These are phyloP conservation scores for Priceomyces haplophilus DNA, from an alignment of 805 yeast species.

Conservation along the genomic window DNA sequence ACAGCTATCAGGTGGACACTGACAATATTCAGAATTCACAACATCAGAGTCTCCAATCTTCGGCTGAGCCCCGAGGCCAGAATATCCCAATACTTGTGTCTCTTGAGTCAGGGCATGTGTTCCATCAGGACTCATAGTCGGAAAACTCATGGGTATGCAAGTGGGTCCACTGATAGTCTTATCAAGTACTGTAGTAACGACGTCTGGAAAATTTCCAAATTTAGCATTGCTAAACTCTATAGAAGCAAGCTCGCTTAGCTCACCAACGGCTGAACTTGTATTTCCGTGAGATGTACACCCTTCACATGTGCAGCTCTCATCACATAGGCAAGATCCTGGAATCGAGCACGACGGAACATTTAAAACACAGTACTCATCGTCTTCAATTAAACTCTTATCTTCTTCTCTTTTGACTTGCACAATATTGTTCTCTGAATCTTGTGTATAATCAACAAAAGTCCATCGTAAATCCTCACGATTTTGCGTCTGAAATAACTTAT, in stretches of 20 bases:
- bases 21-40: slow-evolving; percentile 20
- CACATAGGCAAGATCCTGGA: slow-evolving; percentile 37
- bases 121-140: background rate
- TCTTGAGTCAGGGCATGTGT: too few relatives aligned
- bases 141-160: background rate
- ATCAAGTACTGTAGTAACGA: background rate
- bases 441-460: slow-evolving; percentile 9
- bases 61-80: background rate
- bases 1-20: slow-evolving; percentile 21
- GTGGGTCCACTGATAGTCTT: background rate
- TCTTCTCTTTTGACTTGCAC: slow-evolving; percentile 10
- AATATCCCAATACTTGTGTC: too few relatives aligned
- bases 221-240: slow-evolving; percentile 1
- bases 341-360: slow-evolving; percentile 33
- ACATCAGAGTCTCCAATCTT: background rate
- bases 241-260: slow-evolving; percentile 6
- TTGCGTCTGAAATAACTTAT: slow-evolving; percentile 15
- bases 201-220: background rate
- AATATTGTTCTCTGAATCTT: slow-evolving; percentile 9
- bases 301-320: slow-evolving; percentile 34
- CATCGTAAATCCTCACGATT: slow-evolving; percentile 3
- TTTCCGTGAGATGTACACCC: slow-evolving; percentile 37
- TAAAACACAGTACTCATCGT: slow-evolving; percentile 16
- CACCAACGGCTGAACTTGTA: slow-evolving; percentile 1
- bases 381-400: slow-evolving; percentile 3